Evolutionary conservation across 2,329 filamentous ascomycete species (phyloP).

Genomic region (Fusarium sp.): DNA sequence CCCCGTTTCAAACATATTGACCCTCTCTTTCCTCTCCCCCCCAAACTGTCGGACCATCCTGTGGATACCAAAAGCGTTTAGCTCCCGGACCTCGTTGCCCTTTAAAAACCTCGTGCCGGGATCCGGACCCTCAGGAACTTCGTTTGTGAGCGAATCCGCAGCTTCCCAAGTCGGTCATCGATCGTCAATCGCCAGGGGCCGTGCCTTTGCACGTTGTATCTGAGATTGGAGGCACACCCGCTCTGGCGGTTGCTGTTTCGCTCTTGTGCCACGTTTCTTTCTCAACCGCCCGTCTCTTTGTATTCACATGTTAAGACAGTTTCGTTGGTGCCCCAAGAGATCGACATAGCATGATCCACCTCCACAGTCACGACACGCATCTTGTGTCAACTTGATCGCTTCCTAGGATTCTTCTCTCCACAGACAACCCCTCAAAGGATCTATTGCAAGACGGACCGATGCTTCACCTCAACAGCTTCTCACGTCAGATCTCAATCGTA

Average conservation of each 20-base stretch:
- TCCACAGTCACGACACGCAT: slow-evolving; percentile 15
- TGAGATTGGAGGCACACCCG: slow-evolving; percentile 11
- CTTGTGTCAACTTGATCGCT: slow-evolving; percentile 23
- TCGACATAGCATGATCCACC: background rate
- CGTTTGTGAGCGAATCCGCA: slow-evolving; percentile 7
- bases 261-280: background rate
- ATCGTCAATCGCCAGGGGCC: slow-evolving; percentile 12
- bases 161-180: slow-evolving; percentile 4
- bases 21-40: background rate
- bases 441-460: slow-evolving; percentile 4
- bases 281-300: slow-evolving; percentile 19
- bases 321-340: too few relatives aligned
- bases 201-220: background rate
- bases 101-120: slow-evolving; percentile 9
- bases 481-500: slow-evolving; percentile 2
- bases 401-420: slow-evolving; percentile 5
- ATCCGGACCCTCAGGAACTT: background rate
- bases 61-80: background rate
- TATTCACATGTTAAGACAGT: background rate
- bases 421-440: slow-evolving; percentile 7
- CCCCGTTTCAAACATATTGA: slow-evolving; percentile 23
- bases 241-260: slow-evolving; percentile 2
- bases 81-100: slow-evolving; percentile 5
- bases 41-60: slow-evolving; percentile 5
- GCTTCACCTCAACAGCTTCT: slow-evolving; percentile 13